Percentiles rank a stretch among this genome's conserved stretches.
These are phyloP conservation scores for Pyrenochaeta sp. DNA, from an alignment of 2,329 filamentous ascomycete species.

Conservation along the genomic window DNA sequence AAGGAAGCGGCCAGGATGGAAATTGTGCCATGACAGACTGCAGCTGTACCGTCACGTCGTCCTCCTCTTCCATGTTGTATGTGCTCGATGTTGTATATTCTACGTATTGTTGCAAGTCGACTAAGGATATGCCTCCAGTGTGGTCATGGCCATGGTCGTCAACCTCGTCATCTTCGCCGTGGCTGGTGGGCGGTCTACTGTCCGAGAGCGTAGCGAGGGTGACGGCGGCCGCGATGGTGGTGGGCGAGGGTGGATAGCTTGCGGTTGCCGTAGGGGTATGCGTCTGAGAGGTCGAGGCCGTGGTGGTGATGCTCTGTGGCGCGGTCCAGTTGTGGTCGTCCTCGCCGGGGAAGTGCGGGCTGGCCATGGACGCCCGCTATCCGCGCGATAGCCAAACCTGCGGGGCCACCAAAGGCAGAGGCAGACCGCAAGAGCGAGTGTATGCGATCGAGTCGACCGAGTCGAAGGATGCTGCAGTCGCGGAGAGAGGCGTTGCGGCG, in stretches of 20 bases:
- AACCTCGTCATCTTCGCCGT: conserved; percentile 29
- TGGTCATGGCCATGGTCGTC: conserved; percentile 18
- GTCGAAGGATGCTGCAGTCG: conserved; percentile 4
- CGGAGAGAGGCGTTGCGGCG: conserved; percentile 24
- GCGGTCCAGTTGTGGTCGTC: conserved; percentile 19
- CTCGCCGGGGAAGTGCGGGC: conserved; percentile 21
- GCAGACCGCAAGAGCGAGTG: background rate
- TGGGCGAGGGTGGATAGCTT: conserved; percentile 27
- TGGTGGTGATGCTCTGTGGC: conserved; percentile 21
- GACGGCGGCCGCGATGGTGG: conserved; percentile 34
- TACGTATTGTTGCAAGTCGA: conserved; percentile 22
- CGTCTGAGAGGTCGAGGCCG: conserved; percentile 19
- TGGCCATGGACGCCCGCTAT: conserved; percentile 37
- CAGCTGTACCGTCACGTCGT: conserved; percentile 11
- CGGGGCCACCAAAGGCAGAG: conserved; percentile 16
- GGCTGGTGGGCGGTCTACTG: conserved; percentile 38
- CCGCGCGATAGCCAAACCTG: conserved; percentile 19
- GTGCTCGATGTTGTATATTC: conserved; percentile 9
- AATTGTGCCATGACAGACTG: conserved; percentile 28
- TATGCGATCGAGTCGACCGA: conserved; percentile 9
- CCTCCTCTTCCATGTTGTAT: conserved; percentile 10
- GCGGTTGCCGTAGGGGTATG: conserved; percentile 6
- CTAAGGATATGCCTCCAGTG: conserved; percentile 40
- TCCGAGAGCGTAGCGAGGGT: conserved; percentile 42
- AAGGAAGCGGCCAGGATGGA: conserved; percentile 16